A percentile compares a stretch with the other conserved stretches of the same genome.
These are phyloP conservation scores for Noccaea bulbosa DNA, from an alignment of 345 rosid genomes.

Conservation along the genomic window DNA sequence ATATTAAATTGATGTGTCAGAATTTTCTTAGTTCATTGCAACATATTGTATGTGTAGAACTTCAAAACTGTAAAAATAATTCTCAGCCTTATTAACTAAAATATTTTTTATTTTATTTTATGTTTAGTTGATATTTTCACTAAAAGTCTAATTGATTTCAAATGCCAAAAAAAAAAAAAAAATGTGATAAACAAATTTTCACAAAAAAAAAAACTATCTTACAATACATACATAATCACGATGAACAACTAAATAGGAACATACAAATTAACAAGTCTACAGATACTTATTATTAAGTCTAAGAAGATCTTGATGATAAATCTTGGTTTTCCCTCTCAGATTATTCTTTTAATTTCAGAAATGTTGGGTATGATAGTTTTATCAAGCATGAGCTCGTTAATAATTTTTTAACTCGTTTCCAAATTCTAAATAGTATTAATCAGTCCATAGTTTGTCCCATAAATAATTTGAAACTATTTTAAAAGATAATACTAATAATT, in stretches of 20 bases:
- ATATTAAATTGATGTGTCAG: background rate
- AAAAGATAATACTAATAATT: slow-evolving; percentile 8
- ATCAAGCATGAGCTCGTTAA: slow-evolving; percentile 24
- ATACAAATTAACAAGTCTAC: background rate
- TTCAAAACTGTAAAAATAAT: background rate
- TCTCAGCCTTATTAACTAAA: background rate
- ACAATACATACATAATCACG: no score
- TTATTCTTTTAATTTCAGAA: slow-evolving; percentile 8
- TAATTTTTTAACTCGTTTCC: slow-evolving; percentile 11
- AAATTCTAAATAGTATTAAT: slow-evolving; percentile 28
- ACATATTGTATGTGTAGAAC: background rate
- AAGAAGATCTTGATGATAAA: background rate
- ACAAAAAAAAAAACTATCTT: no score
- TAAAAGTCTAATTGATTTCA: no score
- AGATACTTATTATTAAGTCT: background rate
- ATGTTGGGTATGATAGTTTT: slow-evolving; percentile 22
- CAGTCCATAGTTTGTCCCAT: slow-evolving; percentile 13
- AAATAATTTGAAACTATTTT: slow-evolving; percentile 1
- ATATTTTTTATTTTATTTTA: background rate
- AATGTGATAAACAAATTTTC: no score
- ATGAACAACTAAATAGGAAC: no score
- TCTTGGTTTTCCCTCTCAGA: background rate
- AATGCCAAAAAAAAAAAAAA: no score
- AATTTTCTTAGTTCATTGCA: background rate
- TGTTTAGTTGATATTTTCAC: background rate